phyloP scores from a whole-genome alignment of 129 eudicot genomes.

The sunflower (Helianthus annuus) region DNA sequence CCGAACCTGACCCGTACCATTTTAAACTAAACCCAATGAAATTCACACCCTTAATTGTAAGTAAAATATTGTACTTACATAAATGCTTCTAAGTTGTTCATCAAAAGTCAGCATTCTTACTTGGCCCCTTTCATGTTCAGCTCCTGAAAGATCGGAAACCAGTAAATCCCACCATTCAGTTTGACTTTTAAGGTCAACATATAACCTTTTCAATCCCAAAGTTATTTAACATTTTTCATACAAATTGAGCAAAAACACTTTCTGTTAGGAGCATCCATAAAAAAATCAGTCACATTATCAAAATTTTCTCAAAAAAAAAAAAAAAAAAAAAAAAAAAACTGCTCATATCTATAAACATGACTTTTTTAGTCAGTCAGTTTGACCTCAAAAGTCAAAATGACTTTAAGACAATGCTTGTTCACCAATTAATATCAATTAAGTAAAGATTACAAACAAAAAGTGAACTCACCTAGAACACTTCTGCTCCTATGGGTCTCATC shows the following conservation, averaged over 20 bases:
- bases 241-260: neutral
- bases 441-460: conserved; percentile 10
- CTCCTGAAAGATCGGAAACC: conserved; percentile 19
- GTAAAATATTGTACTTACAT: conserved; percentile 24
- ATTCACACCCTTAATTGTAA: neutral
- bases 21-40: too few relatives aligned
- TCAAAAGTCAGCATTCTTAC: conserved; percentile 26
- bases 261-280: neutral
- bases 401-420: neutral
- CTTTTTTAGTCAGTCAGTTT: neutral
- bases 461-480: conserved; percentile 24
- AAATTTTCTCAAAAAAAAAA: neutral
- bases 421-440: neutral
- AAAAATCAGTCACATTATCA: neutral
- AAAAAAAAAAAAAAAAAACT: neutral
- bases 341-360: neutral
- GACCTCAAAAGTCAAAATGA: conserved; percentile 14
- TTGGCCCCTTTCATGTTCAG: conserved; percentile 18
- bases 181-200: conserved; percentile 22
- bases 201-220: neutral
- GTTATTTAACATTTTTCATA: neutral
- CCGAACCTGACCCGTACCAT: too few relatives aligned
- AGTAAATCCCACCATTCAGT: conserved; percentile 21
- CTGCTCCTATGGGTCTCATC: conserved; percentile 30
- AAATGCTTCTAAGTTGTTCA: conserved; percentile 34